phyloP scores from a whole-genome alignment of 805 yeast species.

The Nakazawaea holstii region DNA sequence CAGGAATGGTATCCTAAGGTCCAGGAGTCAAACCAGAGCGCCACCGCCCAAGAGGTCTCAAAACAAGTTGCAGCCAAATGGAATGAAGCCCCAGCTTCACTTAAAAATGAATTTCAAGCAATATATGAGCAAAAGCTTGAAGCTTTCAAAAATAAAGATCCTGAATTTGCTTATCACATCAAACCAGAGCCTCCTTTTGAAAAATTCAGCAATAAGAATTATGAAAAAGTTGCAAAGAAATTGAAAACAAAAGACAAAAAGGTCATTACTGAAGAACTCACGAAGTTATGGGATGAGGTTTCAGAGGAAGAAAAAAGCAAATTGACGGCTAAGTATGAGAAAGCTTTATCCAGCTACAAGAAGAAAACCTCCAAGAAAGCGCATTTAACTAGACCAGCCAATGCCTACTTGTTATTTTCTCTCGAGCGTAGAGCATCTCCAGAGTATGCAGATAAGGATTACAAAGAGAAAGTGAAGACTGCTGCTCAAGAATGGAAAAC shows the following conservation, averaged over 20 bases:
- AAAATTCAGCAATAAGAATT: neutral
- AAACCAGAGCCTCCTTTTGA: constrained; percentile 3
- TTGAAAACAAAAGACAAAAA: neutral
- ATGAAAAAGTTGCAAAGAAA: neutral
- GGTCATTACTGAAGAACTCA: neutral
- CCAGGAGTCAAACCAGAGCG: neutral
- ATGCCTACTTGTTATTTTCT: neutral
- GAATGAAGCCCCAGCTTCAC: neutral
- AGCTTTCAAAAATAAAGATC: constrained; percentile 5
- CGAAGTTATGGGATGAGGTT: neutral
- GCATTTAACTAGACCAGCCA: neutral
- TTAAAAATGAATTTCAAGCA: neutral
- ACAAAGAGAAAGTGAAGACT: neutral
- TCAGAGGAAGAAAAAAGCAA: neutral
- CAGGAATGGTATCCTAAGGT: neutral
- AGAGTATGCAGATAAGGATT: neutral
- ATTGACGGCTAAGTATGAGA: neutral
- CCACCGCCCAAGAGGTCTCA: neutral
- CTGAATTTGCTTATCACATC: constrained; percentile 2
- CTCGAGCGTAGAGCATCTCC: neutral
- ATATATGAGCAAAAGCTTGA: constrained; percentile 1
- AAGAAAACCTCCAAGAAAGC: neutral
- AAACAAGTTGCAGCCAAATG: neutral
- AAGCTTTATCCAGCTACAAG: constrained; percentile 1
- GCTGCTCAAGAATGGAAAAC: neutral